These are phyloP conservation scores for Aleurites moluccanus DNA, from an alignment of 441 rosid genomes.

Conservation along the genomic window DNA sequence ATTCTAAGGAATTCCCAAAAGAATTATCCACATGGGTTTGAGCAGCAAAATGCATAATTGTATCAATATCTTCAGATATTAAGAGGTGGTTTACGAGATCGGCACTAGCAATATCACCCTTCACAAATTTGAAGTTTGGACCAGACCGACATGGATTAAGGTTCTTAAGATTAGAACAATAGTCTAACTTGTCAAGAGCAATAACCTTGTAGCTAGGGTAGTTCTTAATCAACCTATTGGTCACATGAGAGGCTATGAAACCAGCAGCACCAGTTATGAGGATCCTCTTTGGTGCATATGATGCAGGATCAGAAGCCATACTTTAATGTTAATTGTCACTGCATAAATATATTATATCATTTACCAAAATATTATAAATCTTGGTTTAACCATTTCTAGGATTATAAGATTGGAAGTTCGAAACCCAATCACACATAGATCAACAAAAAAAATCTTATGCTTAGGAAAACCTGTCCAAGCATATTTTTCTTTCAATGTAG, in stretches of 20 bases:
- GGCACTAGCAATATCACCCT: conserved; percentile 59
- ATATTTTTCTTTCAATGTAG: too few species aligned
- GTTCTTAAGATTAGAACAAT: conserved; percentile 61
- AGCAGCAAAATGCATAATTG: conserved; percentile 67
- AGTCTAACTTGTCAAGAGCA: conserved; percentile 64
- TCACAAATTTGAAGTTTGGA: conserved; percentile 57
- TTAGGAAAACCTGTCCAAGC: background rate
- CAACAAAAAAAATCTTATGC: too few species aligned
- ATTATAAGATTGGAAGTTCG: too few species aligned
- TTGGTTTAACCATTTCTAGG: background rate
- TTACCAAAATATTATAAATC: background rate
- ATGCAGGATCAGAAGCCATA: conserved; percentile 34
- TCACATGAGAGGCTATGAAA: conserved; percentile 64
- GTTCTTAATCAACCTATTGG: conserved; percentile 42
- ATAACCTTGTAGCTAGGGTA: conserved; percentile 58
- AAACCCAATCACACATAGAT: too few species aligned
- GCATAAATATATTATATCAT: background rate
- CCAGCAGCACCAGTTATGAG: conserved; percentile 73
- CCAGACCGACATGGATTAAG: conserved; percentile 45
- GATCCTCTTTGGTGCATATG: conserved; percentile 52
- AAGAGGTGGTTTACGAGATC: conserved; percentile 58
- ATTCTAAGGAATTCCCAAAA: conserved; percentile 62
- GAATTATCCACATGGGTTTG: conserved; percentile 71
- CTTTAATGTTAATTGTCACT: conserved; percentile 7
- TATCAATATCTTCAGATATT: conserved; percentile 53